Percentiles rank a stretch among this genome's conserved stretches.
phyloP scores from a whole-genome alignment of 805 yeast genomes.

The Naumovozyma castellii region DNA sequence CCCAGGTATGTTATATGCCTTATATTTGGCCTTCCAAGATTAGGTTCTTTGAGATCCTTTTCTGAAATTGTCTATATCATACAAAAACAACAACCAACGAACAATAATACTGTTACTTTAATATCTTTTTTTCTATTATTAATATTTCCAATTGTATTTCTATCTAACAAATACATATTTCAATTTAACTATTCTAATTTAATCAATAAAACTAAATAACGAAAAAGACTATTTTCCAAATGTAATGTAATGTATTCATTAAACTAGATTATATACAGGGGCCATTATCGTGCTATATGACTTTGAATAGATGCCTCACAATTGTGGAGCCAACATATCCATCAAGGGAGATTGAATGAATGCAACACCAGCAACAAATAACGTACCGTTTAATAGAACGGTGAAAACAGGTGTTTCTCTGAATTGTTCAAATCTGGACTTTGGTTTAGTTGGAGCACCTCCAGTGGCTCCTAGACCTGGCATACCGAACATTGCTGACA shows the following conservation, averaged over 20 bases:
- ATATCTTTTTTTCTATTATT: too few relatives aligned
- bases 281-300: too few relatives aligned
- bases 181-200: background rate
- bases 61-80: too few relatives aligned
- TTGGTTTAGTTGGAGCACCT: slow-evolving; percentile 20
- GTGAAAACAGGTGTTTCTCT: slow-evolving; percentile 58
- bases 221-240: background rate
- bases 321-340: slow-evolving; percentile 65
- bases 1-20: slow-evolving; percentile 75
- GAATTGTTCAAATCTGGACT: slow-evolving; percentile 39
- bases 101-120: background rate
- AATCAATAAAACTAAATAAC: background rate
- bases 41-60: background rate
- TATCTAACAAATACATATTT: too few relatives aligned
- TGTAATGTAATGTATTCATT: background rate
- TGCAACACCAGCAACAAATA: slow-evolving; percentile 66
- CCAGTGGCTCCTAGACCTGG: slow-evolving; percentile 22
- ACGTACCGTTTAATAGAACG: slow-evolving; percentile 49
- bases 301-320: too few relatives aligned
- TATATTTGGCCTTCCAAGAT: slow-evolving; percentile 42
- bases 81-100: too few relatives aligned
- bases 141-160: background rate
- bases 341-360: slow-evolving; percentile 69
- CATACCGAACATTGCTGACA: slow-evolving; percentile 22
- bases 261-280: background rate